Percentiles rank a stretch among this genome's conserved stretches.
Evolutionary conservation across 257 asterid genomes (phyloP).

Genomic region (Nicotiana tomentosiformis): DNA sequence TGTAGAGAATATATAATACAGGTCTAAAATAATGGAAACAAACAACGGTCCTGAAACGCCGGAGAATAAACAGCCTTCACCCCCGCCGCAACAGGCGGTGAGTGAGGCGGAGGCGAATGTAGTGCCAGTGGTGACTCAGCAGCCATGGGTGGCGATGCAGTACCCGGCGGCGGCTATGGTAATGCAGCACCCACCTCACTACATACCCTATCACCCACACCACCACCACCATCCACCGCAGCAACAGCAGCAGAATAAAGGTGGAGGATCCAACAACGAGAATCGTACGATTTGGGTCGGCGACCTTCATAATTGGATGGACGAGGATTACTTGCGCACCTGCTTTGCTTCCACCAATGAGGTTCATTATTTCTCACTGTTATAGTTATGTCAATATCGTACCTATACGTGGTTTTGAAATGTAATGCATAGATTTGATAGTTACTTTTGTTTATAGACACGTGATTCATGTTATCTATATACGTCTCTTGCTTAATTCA

Average conservation of each 20-base stretch:
- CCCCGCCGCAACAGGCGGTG: constrained; percentile 6
- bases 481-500: neutral
- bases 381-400: neutral
- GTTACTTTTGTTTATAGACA: neutral
- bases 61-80: constrained; percentile 7
- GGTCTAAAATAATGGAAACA: constrained; percentile 34
- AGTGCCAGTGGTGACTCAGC: constrained; percentile 7
- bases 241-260: constrained; percentile 14
- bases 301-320: constrained; percentile 92
- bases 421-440: neutral
- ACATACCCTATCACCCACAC: constrained; percentile 60
- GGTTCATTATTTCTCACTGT: constrained; percentile 28
- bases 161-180: constrained; percentile 78
- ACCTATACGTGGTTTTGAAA: neutral
- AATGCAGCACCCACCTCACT: constrained; percentile 83
- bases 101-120: neutral
- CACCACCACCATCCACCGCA: constrained; percentile 25
- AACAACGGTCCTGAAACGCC: constrained; percentile 43
- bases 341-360: constrained; percentile 85
- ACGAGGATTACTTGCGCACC: constrained; percentile 82
- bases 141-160: constrained; percentile 21
- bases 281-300: constrained; percentile 95
- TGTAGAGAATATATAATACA: no score
- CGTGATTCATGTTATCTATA: neutral
- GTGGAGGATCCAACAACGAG: constrained; percentile 68